A percentile compares a stretch with the other conserved stretches of the same genome.
Conservation (phyloP, 2,329 filamentous ascomycete species). For the Fusarium albosuccineum region DNA sequence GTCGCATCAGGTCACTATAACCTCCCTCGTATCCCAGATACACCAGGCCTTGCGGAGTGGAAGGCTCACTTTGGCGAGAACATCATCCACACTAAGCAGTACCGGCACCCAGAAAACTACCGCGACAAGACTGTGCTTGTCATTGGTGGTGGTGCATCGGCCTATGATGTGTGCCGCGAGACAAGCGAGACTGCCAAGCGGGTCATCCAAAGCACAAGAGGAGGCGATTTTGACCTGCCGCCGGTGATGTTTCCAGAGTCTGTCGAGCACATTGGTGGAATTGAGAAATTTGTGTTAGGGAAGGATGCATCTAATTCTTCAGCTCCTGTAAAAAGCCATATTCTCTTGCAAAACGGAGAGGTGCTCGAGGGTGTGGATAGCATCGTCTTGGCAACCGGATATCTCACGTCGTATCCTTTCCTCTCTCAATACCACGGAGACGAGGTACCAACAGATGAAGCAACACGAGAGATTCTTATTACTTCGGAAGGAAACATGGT, state of each 20-base stretch:
- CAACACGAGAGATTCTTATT: slow-evolving; percentile 67
- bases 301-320: slow-evolving; percentile 14
- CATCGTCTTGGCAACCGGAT: slow-evolving; percentile 76
- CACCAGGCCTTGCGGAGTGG: slow-evolving; percentile 70
- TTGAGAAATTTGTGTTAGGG: slow-evolving; percentile 57
- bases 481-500: slow-evolving; percentile 71
- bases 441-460: slow-evolving; percentile 56
- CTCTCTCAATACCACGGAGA: slow-evolving; percentile 62
- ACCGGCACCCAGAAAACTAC: slow-evolving; percentile 72
- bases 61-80: slow-evolving; percentile 63
- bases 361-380: slow-evolving; percentile 68
- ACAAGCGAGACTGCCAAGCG: slow-evolving; percentile 52
- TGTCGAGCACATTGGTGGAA: slow-evolving; percentile 64
- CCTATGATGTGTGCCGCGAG: slow-evolving; percentile 58
- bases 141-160: slow-evolving; percentile 65
- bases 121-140: slow-evolving; percentile 64
- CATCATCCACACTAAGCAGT: slow-evolving; percentile 79
- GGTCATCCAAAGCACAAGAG: slow-evolving; percentile 65
- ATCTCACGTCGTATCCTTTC: slow-evolving; percentile 76
- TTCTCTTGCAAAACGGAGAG: slow-evolving; percentile 66
- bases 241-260: slow-evolving; percentile 65
- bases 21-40: slow-evolving; percentile 71
- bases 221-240: slow-evolving; percentile 70
- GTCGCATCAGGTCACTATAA: slow-evolving; percentile 77
- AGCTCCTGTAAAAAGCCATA: slow-evolving; percentile 61